Evolutionary conservation across 345 rosid genomes (phyloP).

Genomic region (Eucalyptus pauciflora): DNA sequence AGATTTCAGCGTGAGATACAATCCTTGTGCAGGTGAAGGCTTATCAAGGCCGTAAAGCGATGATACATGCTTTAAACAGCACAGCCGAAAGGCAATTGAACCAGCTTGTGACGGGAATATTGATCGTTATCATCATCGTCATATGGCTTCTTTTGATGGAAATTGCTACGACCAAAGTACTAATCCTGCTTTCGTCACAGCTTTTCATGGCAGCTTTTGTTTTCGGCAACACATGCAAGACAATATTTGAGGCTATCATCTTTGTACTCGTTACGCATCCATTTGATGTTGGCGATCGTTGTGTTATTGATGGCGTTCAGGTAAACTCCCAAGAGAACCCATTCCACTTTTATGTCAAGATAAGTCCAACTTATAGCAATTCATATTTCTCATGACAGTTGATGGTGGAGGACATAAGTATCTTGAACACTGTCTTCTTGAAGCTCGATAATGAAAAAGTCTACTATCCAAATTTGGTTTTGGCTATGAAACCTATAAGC

Average conservation of each 20-base stretch:
- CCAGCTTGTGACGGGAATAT: conserved; percentile 41
- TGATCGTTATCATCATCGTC: conserved; percentile 18
- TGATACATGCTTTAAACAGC: conserved; percentile 63
- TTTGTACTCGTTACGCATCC: conserved; percentile 87
- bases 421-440: too few relatives aligned
- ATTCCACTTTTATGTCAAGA: background rate
- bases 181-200: conserved; percentile 54
- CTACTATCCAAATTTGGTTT: too few relatives aligned
- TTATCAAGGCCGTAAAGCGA: conserved; percentile 53
- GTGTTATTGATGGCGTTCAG: conserved; percentile 62
- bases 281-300: conserved; percentile 88
- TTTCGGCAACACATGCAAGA: conserved; percentile 77
- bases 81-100: conserved; percentile 70
- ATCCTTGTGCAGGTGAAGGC: conserved; percentile 42
- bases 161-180: conserved; percentile 62
- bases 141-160: conserved; percentile 63
- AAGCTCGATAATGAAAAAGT: too few relatives aligned
- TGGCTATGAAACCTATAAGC: too few relatives aligned
- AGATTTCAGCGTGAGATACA: background rate
- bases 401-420: too few relatives aligned
- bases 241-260: conserved; percentile 56
- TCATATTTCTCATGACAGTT: too few relatives aligned
- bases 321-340: conserved; percentile 9
- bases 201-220: conserved; percentile 54
- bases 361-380: background rate